Percentiles rank a stretch among this genome's conserved stretches.
Evolutionary conservation across 2,329 filamentous ascomycete species (phyloP).

Genomic region (Acrocalymma vagum): DNA sequence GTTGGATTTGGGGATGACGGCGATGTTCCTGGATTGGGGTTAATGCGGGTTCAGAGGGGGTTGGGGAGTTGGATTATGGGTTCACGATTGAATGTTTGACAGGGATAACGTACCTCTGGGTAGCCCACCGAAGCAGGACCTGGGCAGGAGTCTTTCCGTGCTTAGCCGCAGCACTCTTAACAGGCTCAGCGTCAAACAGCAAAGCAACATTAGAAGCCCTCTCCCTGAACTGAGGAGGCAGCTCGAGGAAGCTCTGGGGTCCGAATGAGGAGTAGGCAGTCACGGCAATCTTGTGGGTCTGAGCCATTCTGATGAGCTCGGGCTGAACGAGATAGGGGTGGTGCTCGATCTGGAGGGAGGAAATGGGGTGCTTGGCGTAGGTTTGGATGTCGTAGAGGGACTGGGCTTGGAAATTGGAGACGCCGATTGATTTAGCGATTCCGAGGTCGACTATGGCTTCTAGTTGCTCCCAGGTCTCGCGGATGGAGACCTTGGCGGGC

Average conservation of each 20-base stretch:
- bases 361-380: slow-evolving; percentile 40
- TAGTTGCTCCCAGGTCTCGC: slow-evolving; percentile 47
- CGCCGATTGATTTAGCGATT: slow-evolving; percentile 64
- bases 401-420: slow-evolving; percentile 31
- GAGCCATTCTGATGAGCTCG: slow-evolving; percentile 23
- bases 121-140: slow-evolving; percentile 85
- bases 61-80: no score
- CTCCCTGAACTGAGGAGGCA: slow-evolving; percentile 70
- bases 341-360: slow-evolving; percentile 27
- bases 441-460: slow-evolving; percentile 26
- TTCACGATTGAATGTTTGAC: background rate
- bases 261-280: slow-evolving; percentile 31
- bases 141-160: slow-evolving; percentile 78
- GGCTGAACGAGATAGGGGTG: slow-evolving; percentile 26
- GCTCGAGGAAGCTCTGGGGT: slow-evolving; percentile 75
- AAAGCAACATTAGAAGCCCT: slow-evolving; percentile 68
- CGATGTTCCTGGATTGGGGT: slow-evolving; percentile 28
- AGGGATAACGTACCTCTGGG: slow-evolving; percentile 67
- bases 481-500: slow-evolving; percentile 25
- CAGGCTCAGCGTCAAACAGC: slow-evolving; percentile 73
- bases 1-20: slow-evolving; percentile 34
- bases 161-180: slow-evolving; percentile 73
- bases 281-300: slow-evolving; percentile 24
- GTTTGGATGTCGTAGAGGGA: slow-evolving; percentile 62
- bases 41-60: slow-evolving; percentile 57